Conservation (phyloP, 371 early-diverging fungal species). For the Zancudomyces culisetae region DNA sequence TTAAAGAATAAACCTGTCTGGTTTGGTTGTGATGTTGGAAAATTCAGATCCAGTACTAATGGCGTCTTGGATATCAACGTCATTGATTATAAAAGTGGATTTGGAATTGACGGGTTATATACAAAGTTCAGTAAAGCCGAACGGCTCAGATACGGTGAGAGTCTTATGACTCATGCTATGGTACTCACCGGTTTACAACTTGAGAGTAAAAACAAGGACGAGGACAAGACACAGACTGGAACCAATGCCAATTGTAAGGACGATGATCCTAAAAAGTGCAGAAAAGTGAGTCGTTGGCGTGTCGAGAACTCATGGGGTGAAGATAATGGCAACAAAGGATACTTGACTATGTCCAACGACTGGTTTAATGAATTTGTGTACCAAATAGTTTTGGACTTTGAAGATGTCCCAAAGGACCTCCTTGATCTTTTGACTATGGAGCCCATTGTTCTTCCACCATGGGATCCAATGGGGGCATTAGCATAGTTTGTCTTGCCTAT, state of each 20-base stretch:
- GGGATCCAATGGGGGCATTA: constrained; percentile 29
- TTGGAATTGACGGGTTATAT: constrained; percentile 32
- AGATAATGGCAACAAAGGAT: constrained; percentile 49
- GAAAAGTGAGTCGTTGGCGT: constrained; percentile 48
- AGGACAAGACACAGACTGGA: no score
- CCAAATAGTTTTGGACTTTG: constrained; percentile 55
- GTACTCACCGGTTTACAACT: constrained; percentile 64
- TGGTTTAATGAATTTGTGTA: constrained; percentile 69
- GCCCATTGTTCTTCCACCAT: constrained; percentile 49
- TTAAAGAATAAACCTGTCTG: constrained; percentile 48
- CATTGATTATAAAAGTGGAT: constrained; percentile 46
- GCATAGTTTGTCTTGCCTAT: no score
- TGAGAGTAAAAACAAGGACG: no score
- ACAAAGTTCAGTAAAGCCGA: constrained; percentile 33
- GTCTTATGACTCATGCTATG: constrained; percentile 70
- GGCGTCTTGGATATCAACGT: constrained; percentile 46
- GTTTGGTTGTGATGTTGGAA: constrained; percentile 72
- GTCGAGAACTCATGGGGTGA: constrained; percentile 67
- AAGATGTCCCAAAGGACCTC: constrained; percentile 33
- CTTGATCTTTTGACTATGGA: constrained; percentile 37
- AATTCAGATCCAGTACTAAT: constrained; percentile 24
- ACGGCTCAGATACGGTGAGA: constrained; percentile 51
- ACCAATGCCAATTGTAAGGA: no score
- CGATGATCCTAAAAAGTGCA: constrained; percentile 5
- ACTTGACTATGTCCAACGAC: constrained; percentile 53